Evolutionary conservation across 2,329 filamentous ascomycete genomes (phyloP).

Genomic region (Byssothecium circinans): DNA sequence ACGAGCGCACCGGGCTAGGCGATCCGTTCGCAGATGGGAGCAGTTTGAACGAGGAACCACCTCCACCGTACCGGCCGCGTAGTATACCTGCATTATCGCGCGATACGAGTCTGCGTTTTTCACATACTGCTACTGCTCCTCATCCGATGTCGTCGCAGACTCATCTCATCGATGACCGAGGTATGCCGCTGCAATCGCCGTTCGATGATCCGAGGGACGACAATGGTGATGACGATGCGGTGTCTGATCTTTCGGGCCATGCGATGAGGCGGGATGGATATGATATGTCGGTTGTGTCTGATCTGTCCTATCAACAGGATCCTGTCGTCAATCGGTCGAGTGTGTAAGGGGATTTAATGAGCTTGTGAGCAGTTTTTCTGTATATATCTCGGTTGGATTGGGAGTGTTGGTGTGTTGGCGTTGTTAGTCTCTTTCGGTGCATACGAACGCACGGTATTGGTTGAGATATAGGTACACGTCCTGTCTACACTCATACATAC

Average conservation of each 20-base stretch:
- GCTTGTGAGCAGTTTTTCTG: background rate
- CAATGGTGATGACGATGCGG: conserved; percentile 33
- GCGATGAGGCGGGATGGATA: conserved; percentile 20
- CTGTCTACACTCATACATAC: no score
- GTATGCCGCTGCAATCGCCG: conserved; percentile 26
- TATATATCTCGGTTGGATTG: background rate
- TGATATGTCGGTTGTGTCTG: conserved; percentile 32
- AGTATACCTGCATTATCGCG: conserved; percentile 35
- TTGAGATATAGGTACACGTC: no score
- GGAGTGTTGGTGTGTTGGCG: no score
- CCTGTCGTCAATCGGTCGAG: conserved; percentile 20
- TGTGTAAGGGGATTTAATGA: conserved; percentile 6
- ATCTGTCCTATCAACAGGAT: conserved; percentile 38
- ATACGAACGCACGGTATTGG: no score
- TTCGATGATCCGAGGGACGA: conserved; percentile 39
- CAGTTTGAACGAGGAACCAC: conserved; percentile 34
- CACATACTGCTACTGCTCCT: conserved; percentile 12
- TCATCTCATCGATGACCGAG: conserved; percentile 18
- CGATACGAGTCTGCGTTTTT: conserved; percentile 34
- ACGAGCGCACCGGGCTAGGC: conserved; percentile 21
- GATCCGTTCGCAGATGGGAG: conserved; percentile 37
- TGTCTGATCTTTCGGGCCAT: conserved; percentile 32
- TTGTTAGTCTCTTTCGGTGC: no score
- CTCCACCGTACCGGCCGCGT: conserved; percentile 41
- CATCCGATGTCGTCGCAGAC: conserved; percentile 16